Evolutionary conservation across 2,329 filamentous ascomycete genomes (phyloP), one percentile per base, ranked within the genome.

Genomic region (Claviceps monticola): DNA sequence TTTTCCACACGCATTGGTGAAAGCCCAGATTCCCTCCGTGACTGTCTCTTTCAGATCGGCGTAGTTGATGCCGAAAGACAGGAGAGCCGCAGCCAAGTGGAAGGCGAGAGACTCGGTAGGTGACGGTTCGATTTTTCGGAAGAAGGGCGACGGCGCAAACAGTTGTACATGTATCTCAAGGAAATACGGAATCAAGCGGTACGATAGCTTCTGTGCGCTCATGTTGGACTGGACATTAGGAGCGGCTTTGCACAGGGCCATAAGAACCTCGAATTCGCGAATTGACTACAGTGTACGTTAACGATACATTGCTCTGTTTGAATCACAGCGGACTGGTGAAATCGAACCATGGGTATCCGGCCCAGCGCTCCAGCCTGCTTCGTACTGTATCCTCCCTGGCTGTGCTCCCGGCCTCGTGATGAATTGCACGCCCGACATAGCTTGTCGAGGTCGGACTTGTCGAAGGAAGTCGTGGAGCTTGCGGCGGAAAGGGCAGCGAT

Each of bases 201-300:
- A 74, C n/a, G 83, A 79, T 41, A 98, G 79, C 60, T 82, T 84
- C 60, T 86, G 80, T 29, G 89, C 90, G 62, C 86, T 84, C 55
- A 87, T 80, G 43, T 72, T 67, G 46, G 80, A 82, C 50, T 82
- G 76, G 26, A 97, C 75, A 23, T 81, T 77, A 4, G 88, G 84
- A 3, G 90, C 88, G 50, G 91, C 88, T 69, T 90, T 91, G 73
- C 91, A 97, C 26, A 98, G 75, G 44, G 93, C 88, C 26, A 97
- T 71, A 26, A 98, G 76, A 50, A 95, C 86, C 66, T 98, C 91
- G 59, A 95, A 84, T 73, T 98, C 94, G 61, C 87, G 83, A 51
- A 90, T 81, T 50, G 83, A 87, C 88, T 94, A 64, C 21, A 42
- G 19, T 50, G 29, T 53, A 36, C 48, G 52, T 64, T 57, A 64